Evolutionary conservation across 192 early-diverging fungal species (phyloP).

Genomic region (Backusella liffmaniae): DNA sequence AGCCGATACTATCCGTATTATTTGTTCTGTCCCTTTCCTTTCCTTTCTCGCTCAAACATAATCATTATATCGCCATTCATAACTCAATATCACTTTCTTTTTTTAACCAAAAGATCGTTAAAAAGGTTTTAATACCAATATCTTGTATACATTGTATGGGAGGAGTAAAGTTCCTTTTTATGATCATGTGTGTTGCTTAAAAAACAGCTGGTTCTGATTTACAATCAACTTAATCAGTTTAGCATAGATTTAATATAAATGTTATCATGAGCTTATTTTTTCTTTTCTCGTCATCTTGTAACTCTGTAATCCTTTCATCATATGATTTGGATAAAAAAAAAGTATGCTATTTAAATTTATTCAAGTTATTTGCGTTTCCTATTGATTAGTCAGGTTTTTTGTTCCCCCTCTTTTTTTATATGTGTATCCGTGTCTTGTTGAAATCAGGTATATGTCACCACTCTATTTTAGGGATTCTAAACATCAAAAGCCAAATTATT

Average conservation of each 20-base stretch:
- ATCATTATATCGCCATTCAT: not conserved
- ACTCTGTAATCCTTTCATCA: not conserved
- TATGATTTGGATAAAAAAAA: not conserved
- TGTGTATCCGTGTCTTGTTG: not conserved
- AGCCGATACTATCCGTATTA: not conserved
- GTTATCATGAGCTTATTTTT: not conserved
- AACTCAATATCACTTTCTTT: not conserved
- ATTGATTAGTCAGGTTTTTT: no score
- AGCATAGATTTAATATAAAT: not conserved
- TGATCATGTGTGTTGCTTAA: not conserved
- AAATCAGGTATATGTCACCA: no score
- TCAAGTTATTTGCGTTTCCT: no score
- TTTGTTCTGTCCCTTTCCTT: not conserved
- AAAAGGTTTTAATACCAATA: not conserved
- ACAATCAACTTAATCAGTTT: not conserved
- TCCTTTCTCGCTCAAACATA: not conserved
- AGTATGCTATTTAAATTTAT: no score
- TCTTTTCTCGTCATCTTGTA: not conserved
- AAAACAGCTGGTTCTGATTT: not conserved
- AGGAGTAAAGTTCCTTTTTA: not conserved
- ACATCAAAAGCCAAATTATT: no score
- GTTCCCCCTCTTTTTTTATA: no score
- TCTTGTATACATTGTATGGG: not conserved
- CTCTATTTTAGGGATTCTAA: no score
- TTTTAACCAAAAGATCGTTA: no score